These are phyloP conservation scores for Ophiocordyceps sinensis DNA, from an alignment of 2,329 filamentous ascomycete species.

Conservation along the genomic window DNA sequence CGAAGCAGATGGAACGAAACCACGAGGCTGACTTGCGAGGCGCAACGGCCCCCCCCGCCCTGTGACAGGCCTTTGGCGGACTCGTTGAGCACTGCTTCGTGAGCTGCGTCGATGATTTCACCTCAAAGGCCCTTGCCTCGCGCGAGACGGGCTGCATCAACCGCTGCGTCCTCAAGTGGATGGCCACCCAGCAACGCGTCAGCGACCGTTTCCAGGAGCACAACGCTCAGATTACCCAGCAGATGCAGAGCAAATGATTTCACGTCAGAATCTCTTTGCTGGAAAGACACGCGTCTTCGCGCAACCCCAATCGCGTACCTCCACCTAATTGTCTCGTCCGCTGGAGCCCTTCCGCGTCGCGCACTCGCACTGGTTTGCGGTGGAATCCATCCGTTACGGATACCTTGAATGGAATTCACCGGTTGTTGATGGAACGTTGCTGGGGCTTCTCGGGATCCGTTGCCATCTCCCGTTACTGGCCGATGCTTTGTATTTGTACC, in stretches of 20 bases:
- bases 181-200: conserved; percentile 81
- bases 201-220: conserved; percentile 77
- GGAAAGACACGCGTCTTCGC: too few species aligned
- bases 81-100: conserved; percentile 80
- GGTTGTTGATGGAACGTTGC: too few species aligned
- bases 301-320: too few species aligned
- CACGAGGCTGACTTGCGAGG: background rate
- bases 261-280: too few species aligned
- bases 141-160: conserved; percentile 86
- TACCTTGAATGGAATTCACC: too few species aligned
- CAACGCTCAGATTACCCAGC: conserved; percentile 44
- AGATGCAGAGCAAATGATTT: conserved; percentile 29
- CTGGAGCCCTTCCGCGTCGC: too few species aligned
- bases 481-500: too few species aligned
- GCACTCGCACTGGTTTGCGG: too few species aligned
- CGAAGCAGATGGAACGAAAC: background rate
- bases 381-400: too few species aligned
- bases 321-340: too few species aligned
- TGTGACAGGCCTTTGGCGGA: conserved; percentile 19
- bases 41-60: background rate
- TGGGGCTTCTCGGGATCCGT: too few species aligned
- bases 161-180: conserved; percentile 91
- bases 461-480: too few species aligned
- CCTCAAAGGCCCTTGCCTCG: conserved; percentile 79
- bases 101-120: conserved; percentile 96